Evolutionary conservation across 176 grass and related monocot genomes (phyloP).

Genomic region (Lolium perenne): DNA sequence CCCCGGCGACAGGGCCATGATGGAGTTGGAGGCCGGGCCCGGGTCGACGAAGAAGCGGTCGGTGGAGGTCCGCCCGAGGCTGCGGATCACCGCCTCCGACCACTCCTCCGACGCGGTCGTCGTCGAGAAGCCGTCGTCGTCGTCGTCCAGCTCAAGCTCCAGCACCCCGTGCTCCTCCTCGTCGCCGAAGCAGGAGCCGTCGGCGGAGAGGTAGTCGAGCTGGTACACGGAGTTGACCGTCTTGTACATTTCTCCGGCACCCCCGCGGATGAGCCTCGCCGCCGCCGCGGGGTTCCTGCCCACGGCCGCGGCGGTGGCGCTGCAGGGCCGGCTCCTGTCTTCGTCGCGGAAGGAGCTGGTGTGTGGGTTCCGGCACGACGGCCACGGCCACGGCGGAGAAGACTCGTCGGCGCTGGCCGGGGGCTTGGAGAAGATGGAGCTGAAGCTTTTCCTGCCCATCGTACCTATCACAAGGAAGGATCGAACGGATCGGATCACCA

Average conservation of each 20-base stretch:
- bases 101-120: conserved; percentile 37
- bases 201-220: conserved; percentile 39
- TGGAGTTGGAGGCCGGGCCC: conserved; percentile 70
- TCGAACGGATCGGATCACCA: background rate
- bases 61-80: conserved; percentile 38
- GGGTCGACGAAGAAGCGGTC: conserved; percentile 69
- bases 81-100: conserved; percentile 50
- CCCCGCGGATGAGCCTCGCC: background rate
- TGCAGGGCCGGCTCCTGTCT: background rate
- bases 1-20: conserved; percentile 37
- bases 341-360: conserved; percentile 72
- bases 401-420: background rate
- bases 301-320: background rate
- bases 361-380: conserved; percentile 57
- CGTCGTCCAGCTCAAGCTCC: background rate
- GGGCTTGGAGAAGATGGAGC: conserved; percentile 67
- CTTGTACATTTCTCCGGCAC: conserved; percentile 40
- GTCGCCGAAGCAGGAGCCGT: conserved; percentile 36
- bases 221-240: conserved; percentile 55
- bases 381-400: conserved; percentile 61
- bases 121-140: conserved; percentile 24
- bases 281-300: background rate
- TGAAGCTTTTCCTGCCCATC: conserved; percentile 66
- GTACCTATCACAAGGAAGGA: background rate
- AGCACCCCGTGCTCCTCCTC: conserved; percentile 13